Evolutionary conservation across 148 eudicot species (phyloP).

Genomic region (Euryodendron excelsum): DNA sequence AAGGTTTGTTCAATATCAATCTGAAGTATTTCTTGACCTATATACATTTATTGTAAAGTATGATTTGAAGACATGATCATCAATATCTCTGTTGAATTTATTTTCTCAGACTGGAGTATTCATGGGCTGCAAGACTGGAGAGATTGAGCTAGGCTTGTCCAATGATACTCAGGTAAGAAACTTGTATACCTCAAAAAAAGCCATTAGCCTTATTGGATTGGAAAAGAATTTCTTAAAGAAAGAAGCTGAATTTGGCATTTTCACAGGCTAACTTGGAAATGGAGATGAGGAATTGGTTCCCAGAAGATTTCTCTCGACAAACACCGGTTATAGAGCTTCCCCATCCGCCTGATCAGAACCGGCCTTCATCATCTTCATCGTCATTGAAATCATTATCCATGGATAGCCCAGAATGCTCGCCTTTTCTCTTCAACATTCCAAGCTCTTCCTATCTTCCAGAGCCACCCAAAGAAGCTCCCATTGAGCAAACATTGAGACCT

Average conservation of each 20-base stretch:
- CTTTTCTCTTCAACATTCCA: slow-evolving; percentile 39
- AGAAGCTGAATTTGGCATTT: not conserved
- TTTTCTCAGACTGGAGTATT: slow-evolving; percentile 53
- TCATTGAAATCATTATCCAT: slow-evolving; percentile 30
- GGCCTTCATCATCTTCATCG: slow-evolving; percentile 53
- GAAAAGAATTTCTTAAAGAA: no score
- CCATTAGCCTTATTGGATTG: no score
- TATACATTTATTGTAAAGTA: not conserved
- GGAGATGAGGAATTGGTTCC: slow-evolving; percentile 48
- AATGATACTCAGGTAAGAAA: slow-evolving; percentile 49
- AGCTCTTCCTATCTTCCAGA: slow-evolving; percentile 13
- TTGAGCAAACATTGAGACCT: slow-evolving; percentile 11
- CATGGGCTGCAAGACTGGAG: slow-evolving; percentile 75
- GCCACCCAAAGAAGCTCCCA: slow-evolving; percentile 18
- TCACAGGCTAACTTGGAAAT: slow-evolving; percentile 51
- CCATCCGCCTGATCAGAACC: slow-evolving; percentile 30
- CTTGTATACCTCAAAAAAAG: no score
- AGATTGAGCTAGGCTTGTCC: slow-evolving; percentile 80
- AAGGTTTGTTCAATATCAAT: slow-evolving; percentile 49
- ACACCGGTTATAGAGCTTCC: slow-evolving; percentile 25
- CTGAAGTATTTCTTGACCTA: not conserved
- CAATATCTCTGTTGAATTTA: not conserved
- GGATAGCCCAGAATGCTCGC: slow-evolving; percentile 51
- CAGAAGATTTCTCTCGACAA: slow-evolving; percentile 35
- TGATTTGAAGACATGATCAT: not conserved